A percentile compares a stretch with the other conserved stretches of the same genome.
These are phyloP conservation scores for Lindgomyces ingoldianus DNA, from an alignment of 495 filamentous ascomycete species.

Conservation along the genomic window DNA sequence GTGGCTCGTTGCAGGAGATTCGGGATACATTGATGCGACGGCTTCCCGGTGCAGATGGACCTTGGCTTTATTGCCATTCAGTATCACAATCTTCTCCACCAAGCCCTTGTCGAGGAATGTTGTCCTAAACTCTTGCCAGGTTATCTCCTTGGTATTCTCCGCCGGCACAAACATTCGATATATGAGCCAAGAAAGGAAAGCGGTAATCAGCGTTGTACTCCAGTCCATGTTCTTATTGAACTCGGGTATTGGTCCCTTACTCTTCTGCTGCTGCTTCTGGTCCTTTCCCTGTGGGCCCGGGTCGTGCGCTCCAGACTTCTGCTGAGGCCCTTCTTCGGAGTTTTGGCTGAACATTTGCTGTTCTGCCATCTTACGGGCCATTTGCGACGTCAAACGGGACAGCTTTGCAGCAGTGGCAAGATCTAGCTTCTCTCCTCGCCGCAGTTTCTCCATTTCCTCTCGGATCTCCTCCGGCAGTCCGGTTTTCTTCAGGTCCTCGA, in stretches of 20 bases:
- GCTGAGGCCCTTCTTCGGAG: constrained; percentile 38
- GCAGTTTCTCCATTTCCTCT: constrained; percentile 51
- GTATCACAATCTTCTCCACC: constrained; percentile 85
- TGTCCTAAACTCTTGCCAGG: constrained; percentile 92
- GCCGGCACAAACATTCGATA: constrained; percentile 63
- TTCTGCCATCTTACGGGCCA: constrained; percentile 46
- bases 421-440: constrained; percentile 47
- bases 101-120: constrained; percentile 95
- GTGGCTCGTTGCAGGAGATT: constrained; percentile 68
- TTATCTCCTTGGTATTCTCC: constrained; percentile 78
- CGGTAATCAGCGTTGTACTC: constrained; percentile 55
- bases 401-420: constrained; percentile 55
- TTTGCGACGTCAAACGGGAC: constrained; percentile 50
- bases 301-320: constrained; percentile 44
- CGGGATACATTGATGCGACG: constrained; percentile 73
- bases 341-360: constrained; percentile 18
- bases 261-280: constrained; percentile 46
- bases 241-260: constrained; percentile 45
- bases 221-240: constrained; percentile 56
- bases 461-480: constrained; percentile 55
- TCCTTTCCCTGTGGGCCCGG: constrained; percentile 44
- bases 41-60: constrained; percentile 86
- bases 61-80: constrained; percentile 70
- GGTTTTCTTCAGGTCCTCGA: constrained; percentile 52
- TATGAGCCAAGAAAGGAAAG: constrained; percentile 63